Evolutionary conservation across 1,284 basidiomycete genomes (phyloP), one percentile per base, ranked within the genome.

Genomic region (Austroboletus niveus): DNA sequence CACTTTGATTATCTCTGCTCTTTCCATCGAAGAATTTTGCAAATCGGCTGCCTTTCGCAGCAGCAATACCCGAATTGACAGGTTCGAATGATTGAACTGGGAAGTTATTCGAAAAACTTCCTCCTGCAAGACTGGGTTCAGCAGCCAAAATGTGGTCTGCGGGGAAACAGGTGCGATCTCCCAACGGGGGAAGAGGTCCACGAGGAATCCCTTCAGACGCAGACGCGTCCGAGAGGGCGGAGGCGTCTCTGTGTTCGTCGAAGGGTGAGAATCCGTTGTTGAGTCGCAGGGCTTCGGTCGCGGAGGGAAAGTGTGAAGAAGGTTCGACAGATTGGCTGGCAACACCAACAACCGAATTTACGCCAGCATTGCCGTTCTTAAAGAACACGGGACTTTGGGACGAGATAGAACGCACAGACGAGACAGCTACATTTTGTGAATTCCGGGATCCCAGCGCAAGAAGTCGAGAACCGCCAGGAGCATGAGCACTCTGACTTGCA

Each of bases 11-110:
- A 8, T 87, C 85, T 57, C 80, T 78, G 32, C 69, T 65, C 67
- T 87, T 89, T n/a, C 76, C 76, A 58, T 90, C 89, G 56, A 89
- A 91, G 65, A 89, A 89, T 64, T 89, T 91, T 31, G 87, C 88
- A 65, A 91, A 87, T 29, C 88, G 82, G 63, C 88, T 90, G 31
- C 87, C 87, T 66, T 84, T 88, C 31, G 73, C 75, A 35, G 74
- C 68, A 15, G 78, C 74, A 62, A 79, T 73, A 17, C 74, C 74
- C 35, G 70, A 69, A 36, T 55, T 48, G 4, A 50, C 49, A 34
- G 59, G 41, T 44, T 76, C 73, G 24, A 72, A 65, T 22, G 72
- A 57, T 42, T 65, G 57, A 35, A 62, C 58, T 30, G 64, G 52
- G 20, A 63, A 50, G 22, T 27, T 60, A 42, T 52, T 57, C 42